phyloP scores from a whole-genome alignment of 495 filamentous ascomycete genomes.

The Viridothelium virens region DNA sequence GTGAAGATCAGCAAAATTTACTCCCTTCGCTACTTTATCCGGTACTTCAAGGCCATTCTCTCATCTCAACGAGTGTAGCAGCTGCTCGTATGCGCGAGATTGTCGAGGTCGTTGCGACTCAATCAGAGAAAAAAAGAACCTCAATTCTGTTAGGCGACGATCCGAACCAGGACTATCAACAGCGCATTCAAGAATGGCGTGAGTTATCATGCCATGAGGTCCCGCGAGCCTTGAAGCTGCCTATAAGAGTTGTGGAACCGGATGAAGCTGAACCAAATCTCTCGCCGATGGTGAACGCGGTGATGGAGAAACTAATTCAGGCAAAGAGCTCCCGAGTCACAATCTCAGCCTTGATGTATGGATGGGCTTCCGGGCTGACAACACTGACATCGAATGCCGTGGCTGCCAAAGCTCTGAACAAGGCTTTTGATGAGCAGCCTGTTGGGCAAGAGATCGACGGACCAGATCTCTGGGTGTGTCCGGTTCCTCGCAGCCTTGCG shows the following conservation, averaged over 20 bases:
- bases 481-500: slow-evolving; percentile 22
- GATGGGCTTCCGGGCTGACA: slow-evolving; percentile 52
- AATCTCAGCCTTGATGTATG: slow-evolving; percentile 54
- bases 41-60: slow-evolving; percentile 43
- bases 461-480: slow-evolving; percentile 24
- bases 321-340: slow-evolving; percentile 48
- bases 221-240: slow-evolving; percentile 44
- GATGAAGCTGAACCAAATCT: slow-evolving; percentile 15
- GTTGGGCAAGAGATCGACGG: slow-evolving; percentile 32
- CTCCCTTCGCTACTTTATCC: slow-evolving; percentile 58
- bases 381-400: slow-evolving; percentile 62
- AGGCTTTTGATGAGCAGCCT: slow-evolving; percentile 37
- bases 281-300: slow-evolving; percentile 20
- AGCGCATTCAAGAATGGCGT: slow-evolving; percentile 40
- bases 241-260: slow-evolving; percentile 42
- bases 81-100: slow-evolving; percentile 58
- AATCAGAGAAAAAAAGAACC: slow-evolving; percentile 51
- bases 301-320: slow-evolving; percentile 41
- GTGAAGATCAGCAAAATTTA: slow-evolving; percentile 53
- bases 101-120: slow-evolving; percentile 57
- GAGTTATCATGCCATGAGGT: slow-evolving; percentile 45
- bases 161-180: slow-evolving; percentile 25
- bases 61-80: slow-evolving; percentile 59
- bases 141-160: slow-evolving; percentile 45
- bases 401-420: slow-evolving; percentile 44